These are phyloP conservation scores for Lachnellula hyalina DNA, from an alignment of 2,329 filamentous ascomycete genomes.

Conservation along the genomic window DNA sequence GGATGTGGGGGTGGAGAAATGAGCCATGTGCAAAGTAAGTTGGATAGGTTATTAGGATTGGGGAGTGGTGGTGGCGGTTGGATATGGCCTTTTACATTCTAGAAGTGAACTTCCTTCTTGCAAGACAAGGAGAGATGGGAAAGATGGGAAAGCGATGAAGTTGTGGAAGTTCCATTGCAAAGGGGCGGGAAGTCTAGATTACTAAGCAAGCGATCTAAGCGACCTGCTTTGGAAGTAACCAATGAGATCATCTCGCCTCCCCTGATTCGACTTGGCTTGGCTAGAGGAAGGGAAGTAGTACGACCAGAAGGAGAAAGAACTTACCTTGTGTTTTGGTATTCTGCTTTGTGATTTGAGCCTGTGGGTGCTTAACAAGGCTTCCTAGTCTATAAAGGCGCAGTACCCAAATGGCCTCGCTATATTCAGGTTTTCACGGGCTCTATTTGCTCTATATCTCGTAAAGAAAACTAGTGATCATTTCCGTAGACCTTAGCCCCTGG, in stretches of 20 bases:
- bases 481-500: too few relatives aligned
- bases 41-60: not conserved
- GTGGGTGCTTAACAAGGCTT: too few relatives aligned
- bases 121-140: not conserved
- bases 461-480: too few relatives aligned
- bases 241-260: not conserved
- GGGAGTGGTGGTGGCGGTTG: not conserved
- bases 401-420: too few relatives aligned
- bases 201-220: not conserved
- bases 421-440: too few relatives aligned
- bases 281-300: too few relatives aligned
- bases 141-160: not conserved
- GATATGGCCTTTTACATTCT: not conserved
- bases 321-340: too few relatives aligned
- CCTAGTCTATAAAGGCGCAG: too few relatives aligned
- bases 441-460: too few relatives aligned
- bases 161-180: not conserved
- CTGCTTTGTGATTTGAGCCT: too few relatives aligned
- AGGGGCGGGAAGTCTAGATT: not conserved
- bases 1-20: conserved; percentile 14
- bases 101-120: not conserved
- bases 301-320: too few relatives aligned
- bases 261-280: too few relatives aligned
- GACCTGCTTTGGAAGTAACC: not conserved
- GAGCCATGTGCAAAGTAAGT: not conserved